Base-by-base conservation (phyloP, 108 stramenopile genomes). In the Nitzschia sp. region DNA sequence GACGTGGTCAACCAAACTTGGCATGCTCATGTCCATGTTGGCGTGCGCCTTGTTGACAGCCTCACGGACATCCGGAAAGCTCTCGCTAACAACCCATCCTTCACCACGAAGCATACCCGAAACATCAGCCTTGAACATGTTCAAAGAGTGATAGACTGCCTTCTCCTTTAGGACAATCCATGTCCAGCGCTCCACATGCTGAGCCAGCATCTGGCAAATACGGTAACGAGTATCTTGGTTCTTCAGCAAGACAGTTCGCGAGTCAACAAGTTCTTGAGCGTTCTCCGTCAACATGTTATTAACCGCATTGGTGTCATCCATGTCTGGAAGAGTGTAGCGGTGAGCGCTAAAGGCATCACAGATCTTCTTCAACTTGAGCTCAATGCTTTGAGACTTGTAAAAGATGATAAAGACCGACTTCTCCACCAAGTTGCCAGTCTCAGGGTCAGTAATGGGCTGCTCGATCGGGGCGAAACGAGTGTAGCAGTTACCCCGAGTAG, bases 321-420 rank as follows among this genome's bases (percentile, higher is more conserved):
- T 93, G 67, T 95, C 94, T 13, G 98, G 97, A 53, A 99, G 80
- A 34, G 82, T 84, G 90, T 98, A 98, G 26, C 95, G 89, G 64
- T 94, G 93, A 45, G 98, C 97, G 32, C 72, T 66, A 74, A 98
- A 98, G n/a, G 97, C 97, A 59, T 96, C 96, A 69, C 98, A 98
- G 67, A 99, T 97, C 86, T 95, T 95, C 86, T 96, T 95, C 45
- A 99, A 77, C 86, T 98, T 98, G 60, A 78, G 63, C 76, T 97
- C 97, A 66, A 99, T 97, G 59, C 83, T 68, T 46, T 83, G 78
- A 15, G 84, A 88, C 76, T 98, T 98, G 95, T 87, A 99, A 69
- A 99, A 99, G 72, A 98, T 87, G 59, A 98, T 96, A 75, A 98
- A 99, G 46, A 98, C 97, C 47, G 82, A 89, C 87, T 98, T 98